Evolutionary conservation across 176 grass and related monocot genomes (phyloP).

Genomic region (Oryza nivara): DNA sequence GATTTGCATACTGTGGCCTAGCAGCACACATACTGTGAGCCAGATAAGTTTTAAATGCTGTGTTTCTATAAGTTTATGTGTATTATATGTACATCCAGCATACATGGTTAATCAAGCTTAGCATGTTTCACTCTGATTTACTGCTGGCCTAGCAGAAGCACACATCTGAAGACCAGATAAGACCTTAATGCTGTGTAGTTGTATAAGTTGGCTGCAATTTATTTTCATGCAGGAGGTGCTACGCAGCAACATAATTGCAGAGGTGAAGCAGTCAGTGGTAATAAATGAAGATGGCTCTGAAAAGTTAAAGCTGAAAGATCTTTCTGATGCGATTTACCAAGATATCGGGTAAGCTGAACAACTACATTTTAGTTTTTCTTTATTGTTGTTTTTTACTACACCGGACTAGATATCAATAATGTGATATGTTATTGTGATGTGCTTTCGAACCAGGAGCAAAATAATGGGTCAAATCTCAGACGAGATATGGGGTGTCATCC

Average conservation of each 20-base stretch:
- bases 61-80: conserved; percentile 23
- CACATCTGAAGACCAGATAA: conserved; percentile 7
- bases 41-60: conserved; percentile 5
- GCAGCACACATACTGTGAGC: neutral
- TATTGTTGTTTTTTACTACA: neutral
- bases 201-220: conserved; percentile 37
- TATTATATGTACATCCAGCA: too few species aligned
- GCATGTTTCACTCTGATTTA: too few species aligned
- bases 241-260: conserved; percentile 60
- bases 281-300: conserved; percentile 85
- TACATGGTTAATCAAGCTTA: too few species aligned
- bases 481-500: conserved; percentile 67
- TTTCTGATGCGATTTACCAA: conserved; percentile 92
- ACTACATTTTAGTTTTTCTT: conserved; percentile 19
- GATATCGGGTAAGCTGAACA: conserved; percentile 64
- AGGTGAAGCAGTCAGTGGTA: conserved; percentile 83
- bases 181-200: neutral
- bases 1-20: neutral
- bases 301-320: conserved; percentile 80
- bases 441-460: conserved; percentile 56
- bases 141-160: neutral
- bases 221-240: conserved; percentile 65
- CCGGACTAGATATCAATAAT: conserved; percentile 2
- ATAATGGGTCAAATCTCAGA: conserved; percentile 89
- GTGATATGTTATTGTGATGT: neutral